Percentiles rank a stretch among this genome's conserved stretches.
These are phyloP conservation scores for Dipodascopsis tothii DNA, from an alignment of 805 yeast genomes.

Conservation along the genomic window DNA sequence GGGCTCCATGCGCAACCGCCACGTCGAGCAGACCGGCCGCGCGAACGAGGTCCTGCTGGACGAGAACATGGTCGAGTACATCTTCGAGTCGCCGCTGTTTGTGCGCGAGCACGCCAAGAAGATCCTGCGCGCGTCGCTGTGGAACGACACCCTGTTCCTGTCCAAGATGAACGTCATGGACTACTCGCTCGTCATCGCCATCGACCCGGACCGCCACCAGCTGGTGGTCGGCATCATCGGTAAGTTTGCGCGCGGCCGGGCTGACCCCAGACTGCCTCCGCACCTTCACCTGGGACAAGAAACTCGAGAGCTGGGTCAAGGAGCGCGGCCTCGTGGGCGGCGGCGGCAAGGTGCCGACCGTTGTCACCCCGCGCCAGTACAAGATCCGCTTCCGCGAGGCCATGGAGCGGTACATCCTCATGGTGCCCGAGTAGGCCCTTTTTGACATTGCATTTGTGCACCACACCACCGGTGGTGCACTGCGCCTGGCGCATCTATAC, in stretches of 20 bases:
- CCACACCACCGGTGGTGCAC: too few relatives aligned
- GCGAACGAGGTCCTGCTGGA: constrained; percentile 91
- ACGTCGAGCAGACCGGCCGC: constrained; percentile 91
- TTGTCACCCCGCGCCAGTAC: constrained; percentile 93
- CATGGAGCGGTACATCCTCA: constrained; percentile 88
- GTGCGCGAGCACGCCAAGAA: constrained; percentile 88
- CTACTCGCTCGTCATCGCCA: constrained; percentile 89
- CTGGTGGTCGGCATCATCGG: constrained; percentile 86
- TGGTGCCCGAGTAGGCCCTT: constrained; percentile 61
- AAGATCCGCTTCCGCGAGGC: constrained; percentile 92
- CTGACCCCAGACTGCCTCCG: constrained; percentile 60
- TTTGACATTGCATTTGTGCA: too few relatives aligned
- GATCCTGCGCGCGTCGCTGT: constrained; percentile 74
- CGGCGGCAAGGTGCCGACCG: constrained; percentile 88
- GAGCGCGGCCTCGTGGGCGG: constrained; percentile 84
- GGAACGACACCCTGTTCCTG: constrained; percentile 89
- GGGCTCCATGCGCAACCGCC: constrained; percentile 96
- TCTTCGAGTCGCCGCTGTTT: constrained; percentile 90
- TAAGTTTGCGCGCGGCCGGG: constrained; percentile 8
- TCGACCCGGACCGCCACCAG: constrained; percentile 53
- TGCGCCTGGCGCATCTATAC: too few relatives aligned
- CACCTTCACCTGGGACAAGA: constrained; percentile 98
- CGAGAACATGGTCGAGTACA: constrained; percentile 97
- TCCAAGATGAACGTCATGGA: constrained; percentile 99
- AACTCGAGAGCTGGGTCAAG: constrained; percentile 96